Percentiles rank a stretch among this genome's conserved stretches.
These are phyloP conservation scores for Pestalotiopsis sp. DNA, from an alignment of 2,329 filamentous ascomycete genomes.

Conservation along the genomic window DNA sequence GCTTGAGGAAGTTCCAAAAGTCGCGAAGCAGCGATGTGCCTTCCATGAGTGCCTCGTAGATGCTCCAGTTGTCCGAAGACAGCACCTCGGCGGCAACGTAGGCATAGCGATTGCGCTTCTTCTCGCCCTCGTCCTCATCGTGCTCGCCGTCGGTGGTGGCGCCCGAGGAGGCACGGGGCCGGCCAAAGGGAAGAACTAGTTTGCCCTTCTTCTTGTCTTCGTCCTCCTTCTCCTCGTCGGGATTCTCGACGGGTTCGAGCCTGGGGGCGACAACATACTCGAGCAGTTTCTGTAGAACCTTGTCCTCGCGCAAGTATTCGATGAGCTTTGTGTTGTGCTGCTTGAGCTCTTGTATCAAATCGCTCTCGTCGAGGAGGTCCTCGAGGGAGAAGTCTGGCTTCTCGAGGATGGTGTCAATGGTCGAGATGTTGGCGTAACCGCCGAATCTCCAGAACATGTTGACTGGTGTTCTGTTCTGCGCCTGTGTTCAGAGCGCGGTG, in stretches of 20 bases:
- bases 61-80: slow-evolving; percentile 95
- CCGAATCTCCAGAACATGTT: slow-evolving; percentile 99
- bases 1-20: slow-evolving; percentile 90
- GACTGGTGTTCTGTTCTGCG: slow-evolving; percentile 31
- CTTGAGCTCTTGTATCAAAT: slow-evolving; percentile 96
- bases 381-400: slow-evolving; percentile 95
- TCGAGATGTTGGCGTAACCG: slow-evolving; percentile 95
- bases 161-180: slow-evolving; percentile 54
- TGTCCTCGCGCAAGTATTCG: slow-evolving; percentile 88
- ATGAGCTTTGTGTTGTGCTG: slow-evolving; percentile 97
- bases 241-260: slow-evolving; percentile 56
- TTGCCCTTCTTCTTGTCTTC: slow-evolving; percentile 40
- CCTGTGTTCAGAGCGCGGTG: not conserved
- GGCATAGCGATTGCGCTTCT: slow-evolving; percentile 89
- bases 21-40: slow-evolving; percentile 74
- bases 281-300: slow-evolving; percentile 79
- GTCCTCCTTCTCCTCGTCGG: slow-evolving; percentile 48
- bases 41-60: slow-evolving; percentile 88
- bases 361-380: slow-evolving; percentile 92
- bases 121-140: slow-evolving; percentile 77
- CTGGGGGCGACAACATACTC: slow-evolving; percentile 88
- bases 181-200: slow-evolving; percentile 46
- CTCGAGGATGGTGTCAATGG: slow-evolving; percentile 95
- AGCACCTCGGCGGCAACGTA: slow-evolving; percentile 92
- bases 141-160: slow-evolving; percentile 46